These are phyloP conservation scores for Posidonia oceanica DNA, from an alignment of 116 monocot genomes.

Conservation along the genomic window DNA sequence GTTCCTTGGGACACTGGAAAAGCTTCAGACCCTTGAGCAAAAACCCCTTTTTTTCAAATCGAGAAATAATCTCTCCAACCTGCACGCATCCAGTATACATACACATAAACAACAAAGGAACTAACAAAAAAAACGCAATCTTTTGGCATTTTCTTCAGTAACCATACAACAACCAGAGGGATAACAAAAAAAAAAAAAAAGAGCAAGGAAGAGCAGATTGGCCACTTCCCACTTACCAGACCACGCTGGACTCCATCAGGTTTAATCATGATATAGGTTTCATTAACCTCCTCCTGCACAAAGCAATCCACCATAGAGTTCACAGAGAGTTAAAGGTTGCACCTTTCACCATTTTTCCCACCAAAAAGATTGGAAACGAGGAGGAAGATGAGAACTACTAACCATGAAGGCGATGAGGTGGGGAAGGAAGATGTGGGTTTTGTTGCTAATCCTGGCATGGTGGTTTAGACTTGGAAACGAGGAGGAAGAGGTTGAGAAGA, in stretches of 20 bases:
- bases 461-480: no score
- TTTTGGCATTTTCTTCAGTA: no score
- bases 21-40: constrained; percentile 90
- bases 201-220: background rate
- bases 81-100: constrained; percentile 9
- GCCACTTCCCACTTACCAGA: constrained; percentile 36
- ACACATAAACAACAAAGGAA: background rate
- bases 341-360: no score
- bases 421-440: no score
- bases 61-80: constrained; percentile 96
- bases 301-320: background rate
- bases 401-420: no score
- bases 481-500: no score
- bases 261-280: constrained; percentile 90
- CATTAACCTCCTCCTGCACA: constrained; percentile 46
- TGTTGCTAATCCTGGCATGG: no score
- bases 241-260: constrained; percentile 97
- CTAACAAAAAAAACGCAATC: no score
- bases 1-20: constrained; percentile 75
- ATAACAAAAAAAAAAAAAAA: background rate
- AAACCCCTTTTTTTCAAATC: constrained; percentile 96
- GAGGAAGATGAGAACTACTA: no score
- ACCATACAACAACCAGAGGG: background rate
- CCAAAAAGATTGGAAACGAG: no score
- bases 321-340: no score